Base-by-base conservation (phyloP, 768 basidiomycete genomes). In the Pleurotus giganteus region DNA sequence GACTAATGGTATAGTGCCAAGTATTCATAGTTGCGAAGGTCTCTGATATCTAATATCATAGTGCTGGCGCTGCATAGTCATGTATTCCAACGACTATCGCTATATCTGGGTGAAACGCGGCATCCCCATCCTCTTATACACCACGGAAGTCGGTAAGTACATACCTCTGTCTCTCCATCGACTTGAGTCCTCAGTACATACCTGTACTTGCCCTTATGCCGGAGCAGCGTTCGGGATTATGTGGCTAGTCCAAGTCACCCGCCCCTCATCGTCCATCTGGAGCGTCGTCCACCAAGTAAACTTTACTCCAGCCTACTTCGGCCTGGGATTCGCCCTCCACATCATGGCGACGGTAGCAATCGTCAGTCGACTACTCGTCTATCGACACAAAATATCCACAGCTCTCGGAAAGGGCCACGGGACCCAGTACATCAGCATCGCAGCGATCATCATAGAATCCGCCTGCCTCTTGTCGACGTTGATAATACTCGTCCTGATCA, bases 401-500 rank as follows among this genome's bases (percentile, higher is more conserved):
- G 26, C 46, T 1, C 44, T 75, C 1, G 70, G 71, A n/a, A 23
- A 47, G 12, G 53, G 46, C 28, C 53, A 65, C 24, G 61, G 64
- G 4, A 37, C 36, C 6, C 62, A 55, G 6, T 75, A 74, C 52
- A 58, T 66, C 15, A 59, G 54, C 4, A 62, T 71, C 0, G 47
- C 60, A 1, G 54, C 63, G 19, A 72, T 75, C 65, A 49, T 74
- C 19, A 56, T 76, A 34, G 73, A 77, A 50, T 71, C 69, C 8
- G 69, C 73, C 1, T 57, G 65, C 0, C 41, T 67, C 12, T 72
- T 71, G 47, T 45, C 66, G 0, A 36, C 57, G 1, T 54, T 66
- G 26, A 62, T 59, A 9, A 26, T 72, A 11, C 39, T 71, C 13
- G 74, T 71, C 56, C 57, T 76, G 27, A 28, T 73, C 8, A 49